Evolutionary conservation across 2,329 filamentous ascomycete genomes (phyloP).

Genomic region (Dactylellina cionopaga): DNA sequence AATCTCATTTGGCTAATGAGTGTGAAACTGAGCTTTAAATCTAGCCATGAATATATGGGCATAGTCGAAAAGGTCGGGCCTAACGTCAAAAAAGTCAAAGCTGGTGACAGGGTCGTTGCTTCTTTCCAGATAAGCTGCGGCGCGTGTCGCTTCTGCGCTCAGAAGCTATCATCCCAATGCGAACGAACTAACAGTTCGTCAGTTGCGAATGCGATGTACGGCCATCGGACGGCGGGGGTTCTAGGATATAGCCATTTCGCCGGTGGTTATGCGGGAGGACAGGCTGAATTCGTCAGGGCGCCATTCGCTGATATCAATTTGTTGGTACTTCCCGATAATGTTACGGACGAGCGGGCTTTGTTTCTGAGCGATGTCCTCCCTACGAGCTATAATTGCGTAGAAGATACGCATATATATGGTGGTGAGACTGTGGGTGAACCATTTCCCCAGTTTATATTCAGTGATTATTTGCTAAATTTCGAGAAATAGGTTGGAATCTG

Average conservation of each 20-base stretch:
- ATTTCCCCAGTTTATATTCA: too few relatives aligned
- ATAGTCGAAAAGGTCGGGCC: conserved; percentile 68
- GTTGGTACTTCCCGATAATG: conserved; percentile 77
- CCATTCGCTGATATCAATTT: conserved; percentile 84
- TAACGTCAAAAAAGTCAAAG: conserved; percentile 66
- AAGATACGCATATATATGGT: conserved; percentile 82
- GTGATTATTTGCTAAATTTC: conserved; percentile 68
- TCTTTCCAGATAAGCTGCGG: conserved; percentile 80
- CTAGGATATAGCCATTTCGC: conserved; percentile 72
- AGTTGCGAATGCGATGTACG: conserved; percentile 78
- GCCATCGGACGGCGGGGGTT: conserved; percentile 75
- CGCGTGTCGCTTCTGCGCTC: conserved; percentile 78
- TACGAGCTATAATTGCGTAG: conserved; percentile 83
- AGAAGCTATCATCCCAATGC: conserved; percentile 81
- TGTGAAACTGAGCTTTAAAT: neutral
- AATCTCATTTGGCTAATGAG: neutral
- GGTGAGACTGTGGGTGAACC: conserved; percentile 76
- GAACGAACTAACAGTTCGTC: conserved; percentile 81
- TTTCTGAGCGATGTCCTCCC: conserved; percentile 82
- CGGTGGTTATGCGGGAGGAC: conserved; percentile 85
- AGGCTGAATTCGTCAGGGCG: conserved; percentile 86
- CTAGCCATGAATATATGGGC: conserved; percentile 66
- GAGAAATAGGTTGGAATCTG: conserved; percentile 24
- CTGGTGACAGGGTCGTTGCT: conserved; percentile 78
- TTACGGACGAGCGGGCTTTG: conserved; percentile 85